Percentiles rank a stretch among this genome's conserved stretches.
Evolutionary conservation across 805 yeast genomes (phyloP).

Genomic region (Candida stauntonica): DNA sequence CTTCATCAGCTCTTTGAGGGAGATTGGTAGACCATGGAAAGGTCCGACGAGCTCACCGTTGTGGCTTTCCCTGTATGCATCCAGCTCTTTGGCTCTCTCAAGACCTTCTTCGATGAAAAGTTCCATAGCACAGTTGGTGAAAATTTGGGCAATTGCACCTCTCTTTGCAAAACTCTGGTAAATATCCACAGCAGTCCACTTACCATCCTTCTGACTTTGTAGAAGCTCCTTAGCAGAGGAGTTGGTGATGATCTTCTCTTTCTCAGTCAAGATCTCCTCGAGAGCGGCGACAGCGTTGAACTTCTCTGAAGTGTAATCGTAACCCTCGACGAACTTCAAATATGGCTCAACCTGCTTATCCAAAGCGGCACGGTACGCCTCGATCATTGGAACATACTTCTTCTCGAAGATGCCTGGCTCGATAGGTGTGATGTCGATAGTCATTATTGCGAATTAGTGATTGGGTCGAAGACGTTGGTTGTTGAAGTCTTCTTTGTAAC

Average conservation of each 20-base stretch:
- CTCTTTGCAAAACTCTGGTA: conserved; percentile 52
- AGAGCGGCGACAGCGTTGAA: conserved; percentile 24
- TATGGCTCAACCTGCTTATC: conserved; percentile 22
- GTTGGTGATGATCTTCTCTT: conserved; percentile 22
- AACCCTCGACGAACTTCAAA: conserved; percentile 10
- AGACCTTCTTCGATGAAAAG: conserved; percentile 56
- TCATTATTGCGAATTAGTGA: conserved; percentile 2
- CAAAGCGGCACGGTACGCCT: conserved; percentile 17
- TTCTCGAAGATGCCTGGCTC: conserved; percentile 10
- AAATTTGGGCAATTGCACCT: conserved; percentile 53
- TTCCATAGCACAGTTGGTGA: conserved; percentile 35
- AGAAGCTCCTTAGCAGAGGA: conserved; percentile 18
- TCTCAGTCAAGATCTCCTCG: conserved; percentile 12
- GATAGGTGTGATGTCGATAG: conserved; percentile 2
- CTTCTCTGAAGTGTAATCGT: conserved; percentile 17
- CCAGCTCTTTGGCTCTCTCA: conserved; percentile 51
- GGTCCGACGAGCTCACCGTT: conserved; percentile 57
- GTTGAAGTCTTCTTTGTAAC: too few species aligned
- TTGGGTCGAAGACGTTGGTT: neutral
- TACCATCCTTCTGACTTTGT: conserved; percentile 25
- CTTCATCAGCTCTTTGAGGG: conserved; percentile 62
- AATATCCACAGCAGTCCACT: conserved; percentile 38
- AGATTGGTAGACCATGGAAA: conserved; percentile 65
- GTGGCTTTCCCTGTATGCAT: conserved; percentile 35
- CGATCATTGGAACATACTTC: conserved; percentile 22